A percentile compares a stretch with the other conserved stretches of the same genome.
Conservation (phyloP, 495 filamentous ascomycete genomes). For the Mycothermus thermophilus region DNA sequence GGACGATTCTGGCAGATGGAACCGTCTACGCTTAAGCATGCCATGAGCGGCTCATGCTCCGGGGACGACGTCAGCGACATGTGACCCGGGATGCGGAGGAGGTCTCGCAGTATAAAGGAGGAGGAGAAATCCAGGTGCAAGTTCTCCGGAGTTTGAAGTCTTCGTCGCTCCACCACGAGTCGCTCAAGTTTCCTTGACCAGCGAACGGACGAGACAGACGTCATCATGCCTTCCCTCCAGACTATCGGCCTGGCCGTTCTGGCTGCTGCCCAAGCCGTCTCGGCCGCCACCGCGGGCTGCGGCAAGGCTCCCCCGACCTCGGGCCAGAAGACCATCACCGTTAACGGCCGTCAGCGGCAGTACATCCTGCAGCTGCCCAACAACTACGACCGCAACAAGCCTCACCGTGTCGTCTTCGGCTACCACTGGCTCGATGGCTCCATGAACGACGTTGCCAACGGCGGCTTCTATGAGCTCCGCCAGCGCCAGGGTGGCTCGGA, state of each 20-base stretch:
- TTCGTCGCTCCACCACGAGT: background rate
- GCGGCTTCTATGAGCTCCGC: conserved; percentile 25
- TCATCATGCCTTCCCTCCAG: conserved; percentile 1
- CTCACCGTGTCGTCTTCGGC: conserved; percentile 27
- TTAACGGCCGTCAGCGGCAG: conserved; percentile 16
- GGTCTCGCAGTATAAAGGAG: background rate
- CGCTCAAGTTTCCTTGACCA: background rate
- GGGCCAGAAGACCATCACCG: conserved; percentile 20
- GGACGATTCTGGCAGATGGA: background rate
- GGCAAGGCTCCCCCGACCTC: conserved; percentile 22
- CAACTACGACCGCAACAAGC: conserved; percentile 27
- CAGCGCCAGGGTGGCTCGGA: conserved; percentile 22
- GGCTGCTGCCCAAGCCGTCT: conserved; percentile 1
- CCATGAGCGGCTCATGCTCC: too few relatives aligned
- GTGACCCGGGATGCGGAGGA: background rate
- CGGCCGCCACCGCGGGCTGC: conserved; percentile 23
- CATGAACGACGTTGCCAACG: conserved; percentile 18
- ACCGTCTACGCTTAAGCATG: background rate
- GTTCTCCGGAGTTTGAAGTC: background rate
- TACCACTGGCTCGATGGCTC: conserved; percentile 28
- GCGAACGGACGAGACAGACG: too few relatives aligned
- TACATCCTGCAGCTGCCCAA: conserved; percentile 28
- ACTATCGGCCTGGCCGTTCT: conserved; percentile 4
- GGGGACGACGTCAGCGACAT: background rate
- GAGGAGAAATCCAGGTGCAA: background rate